Evolutionary conservation across 805 yeast species (phyloP).

Genomic region (Candida caryicola): DNA sequence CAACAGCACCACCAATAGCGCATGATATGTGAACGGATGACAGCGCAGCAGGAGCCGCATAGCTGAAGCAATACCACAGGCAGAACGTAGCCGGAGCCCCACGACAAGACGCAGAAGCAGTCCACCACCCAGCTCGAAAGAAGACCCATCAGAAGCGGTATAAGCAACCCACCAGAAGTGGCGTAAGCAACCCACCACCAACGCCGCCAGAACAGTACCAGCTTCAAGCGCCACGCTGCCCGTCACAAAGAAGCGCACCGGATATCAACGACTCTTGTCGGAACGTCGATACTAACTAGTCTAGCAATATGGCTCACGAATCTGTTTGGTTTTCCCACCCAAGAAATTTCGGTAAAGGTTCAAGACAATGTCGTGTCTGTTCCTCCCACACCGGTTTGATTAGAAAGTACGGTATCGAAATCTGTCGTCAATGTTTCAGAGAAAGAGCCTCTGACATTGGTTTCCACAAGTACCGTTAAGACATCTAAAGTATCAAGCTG

Average conservation of each 20-base stretch:
- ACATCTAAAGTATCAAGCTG: constrained; percentile 3
- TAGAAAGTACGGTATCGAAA: constrained; percentile 99
- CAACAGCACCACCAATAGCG: not conserved
- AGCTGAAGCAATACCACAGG: not conserved
- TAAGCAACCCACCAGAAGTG: too few relatives aligned
- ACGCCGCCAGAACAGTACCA: too few relatives aligned
- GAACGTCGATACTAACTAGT: constrained; percentile 39
- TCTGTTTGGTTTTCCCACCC: constrained; percentile 99
- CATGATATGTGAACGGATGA: not conserved
- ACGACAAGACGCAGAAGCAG: too few relatives aligned
- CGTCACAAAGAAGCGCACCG: too few relatives aligned
- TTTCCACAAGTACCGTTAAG: constrained; percentile 97
- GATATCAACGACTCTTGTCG: too few relatives aligned
- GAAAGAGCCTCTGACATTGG: constrained; percentile 99
- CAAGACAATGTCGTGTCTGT: constrained; percentile 99
- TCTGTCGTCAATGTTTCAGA: constrained; percentile 99
- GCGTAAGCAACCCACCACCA: too few relatives aligned
- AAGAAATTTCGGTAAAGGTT: constrained; percentile 99
- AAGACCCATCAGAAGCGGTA: too few relatives aligned
- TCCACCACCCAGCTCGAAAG: too few relatives aligned
- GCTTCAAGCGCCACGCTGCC: too few relatives aligned
- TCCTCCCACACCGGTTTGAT: constrained; percentile 98
- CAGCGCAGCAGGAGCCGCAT: not conserved
- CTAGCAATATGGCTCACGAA: constrained; percentile 96
- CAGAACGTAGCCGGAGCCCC: too few relatives aligned